Percentiles rank a stretch among this genome's conserved stretches.
Evolutionary conservation across 139 green algal genomes (phyloP).

Genomic region (Tetratostichococcus sp.): DNA sequence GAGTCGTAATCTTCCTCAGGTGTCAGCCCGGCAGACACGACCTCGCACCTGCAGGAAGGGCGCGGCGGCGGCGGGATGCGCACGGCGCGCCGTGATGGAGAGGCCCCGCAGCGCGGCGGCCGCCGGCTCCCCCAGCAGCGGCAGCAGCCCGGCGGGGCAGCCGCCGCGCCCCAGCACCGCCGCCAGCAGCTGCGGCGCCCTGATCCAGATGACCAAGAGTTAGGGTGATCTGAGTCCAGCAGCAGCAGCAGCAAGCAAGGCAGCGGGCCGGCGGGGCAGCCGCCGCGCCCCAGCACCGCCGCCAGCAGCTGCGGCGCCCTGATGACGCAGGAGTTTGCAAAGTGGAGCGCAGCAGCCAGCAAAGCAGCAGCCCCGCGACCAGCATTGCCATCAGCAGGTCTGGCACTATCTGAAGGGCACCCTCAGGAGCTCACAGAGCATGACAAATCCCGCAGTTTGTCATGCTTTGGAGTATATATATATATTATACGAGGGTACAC

Average conservation of each 20-base stretch:
- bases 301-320: conserved; percentile 69
- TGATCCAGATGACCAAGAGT: no score
- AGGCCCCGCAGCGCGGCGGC: conserved; percentile 49
- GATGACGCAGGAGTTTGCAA: neutral
- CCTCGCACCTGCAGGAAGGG: conserved; percentile 45
- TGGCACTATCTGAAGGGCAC: no score
- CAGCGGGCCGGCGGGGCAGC: conserved; percentile 56
- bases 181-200: conserved; percentile 68
- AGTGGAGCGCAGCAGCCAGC: no score
- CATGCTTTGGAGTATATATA: no score
- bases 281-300: conserved; percentile 54
- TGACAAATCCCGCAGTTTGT: no score
- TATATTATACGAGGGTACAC: no score
- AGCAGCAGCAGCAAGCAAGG: conserved; percentile 74
- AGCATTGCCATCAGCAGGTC: no score
- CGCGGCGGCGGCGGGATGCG: conserved; percentile 41
- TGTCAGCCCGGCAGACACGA: no score
- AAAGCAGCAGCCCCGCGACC: no score
- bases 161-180: conserved; percentile 56
- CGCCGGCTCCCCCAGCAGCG: conserved; percentile 71
- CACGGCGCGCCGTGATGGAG: conserved; percentile 49
- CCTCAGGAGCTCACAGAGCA: no score
- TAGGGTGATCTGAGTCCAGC: no score
- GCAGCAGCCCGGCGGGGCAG: conserved; percentile 59
- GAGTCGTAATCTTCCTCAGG: no score